Percentiles rank a stretch among this genome's conserved stretches.
Conservation (phyloP, 2,329 filamentous ascomycete genomes). For the Colletotrichum endophyticum region DNA sequence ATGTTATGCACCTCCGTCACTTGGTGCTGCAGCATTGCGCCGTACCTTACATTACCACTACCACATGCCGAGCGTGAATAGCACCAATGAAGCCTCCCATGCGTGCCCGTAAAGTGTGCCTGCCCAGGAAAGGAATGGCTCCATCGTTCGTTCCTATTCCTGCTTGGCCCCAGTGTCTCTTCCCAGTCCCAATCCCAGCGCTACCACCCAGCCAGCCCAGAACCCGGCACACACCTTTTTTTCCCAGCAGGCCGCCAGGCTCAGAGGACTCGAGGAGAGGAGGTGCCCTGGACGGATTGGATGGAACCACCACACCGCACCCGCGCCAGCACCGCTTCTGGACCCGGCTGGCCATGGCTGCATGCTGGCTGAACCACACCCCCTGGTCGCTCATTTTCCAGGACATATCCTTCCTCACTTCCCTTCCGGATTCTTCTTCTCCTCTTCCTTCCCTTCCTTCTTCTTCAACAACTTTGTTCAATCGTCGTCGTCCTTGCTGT, state of each 20-base stretch:
- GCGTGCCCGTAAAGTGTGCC: neutral
- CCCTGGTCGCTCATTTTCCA: conserved; percentile 17
- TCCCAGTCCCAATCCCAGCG: neutral
- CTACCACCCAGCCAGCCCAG: neutral
- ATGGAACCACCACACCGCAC: conserved; percentile 2
- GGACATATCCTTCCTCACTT: conserved; percentile 20
- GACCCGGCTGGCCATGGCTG: neutral
- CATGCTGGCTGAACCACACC: neutral
- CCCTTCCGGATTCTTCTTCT: conserved; percentile 12
- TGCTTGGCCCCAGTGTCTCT: neutral
- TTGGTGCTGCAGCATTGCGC: neutral
- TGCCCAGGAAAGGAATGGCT: conserved; percentile 5
- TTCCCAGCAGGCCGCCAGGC: neutral
- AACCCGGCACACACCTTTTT: neutral
- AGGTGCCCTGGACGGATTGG: neutral
- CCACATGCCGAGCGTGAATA: neutral
- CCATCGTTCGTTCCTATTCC: conserved; percentile 10
- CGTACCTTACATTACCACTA: neutral
- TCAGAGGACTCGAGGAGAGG: neutral
- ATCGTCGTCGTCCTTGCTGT: conserved; percentile 37
- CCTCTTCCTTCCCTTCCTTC: conserved; percentile 26
- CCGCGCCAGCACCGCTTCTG: neutral
- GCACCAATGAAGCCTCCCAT: neutral
- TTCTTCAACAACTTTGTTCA: conserved; percentile 28
- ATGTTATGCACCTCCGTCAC: neutral